Conservation (phyloP, 768 basidiomycete species). For the Mycena latifolia region DNA sequence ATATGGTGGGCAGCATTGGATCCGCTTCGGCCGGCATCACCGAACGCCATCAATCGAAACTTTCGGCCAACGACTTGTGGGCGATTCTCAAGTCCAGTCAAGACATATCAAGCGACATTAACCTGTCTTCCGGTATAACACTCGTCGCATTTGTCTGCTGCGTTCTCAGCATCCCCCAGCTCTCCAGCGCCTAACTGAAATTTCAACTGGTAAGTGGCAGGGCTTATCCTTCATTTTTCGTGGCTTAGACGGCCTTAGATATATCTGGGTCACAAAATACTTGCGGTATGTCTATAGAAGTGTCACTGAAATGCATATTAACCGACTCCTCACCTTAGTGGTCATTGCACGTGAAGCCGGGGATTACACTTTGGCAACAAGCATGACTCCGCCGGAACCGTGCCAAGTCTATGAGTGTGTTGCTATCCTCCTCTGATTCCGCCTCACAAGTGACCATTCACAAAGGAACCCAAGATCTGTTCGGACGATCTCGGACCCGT, state of each 20-base stretch:
- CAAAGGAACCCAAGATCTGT: conserved; percentile 71
- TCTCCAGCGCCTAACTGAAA: conserved; percentile 77
- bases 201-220: conserved; percentile 65
- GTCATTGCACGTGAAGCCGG: conserved; percentile 78
- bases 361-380: conserved; percentile 78
- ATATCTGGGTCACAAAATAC: conserved; percentile 76
- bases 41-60: conserved; percentile 68
- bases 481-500: conserved; percentile 68
- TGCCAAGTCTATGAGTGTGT: conserved; percentile 80
- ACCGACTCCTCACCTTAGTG: conserved; percentile 48
- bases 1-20: conserved; percentile 41
- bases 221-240: background rate
- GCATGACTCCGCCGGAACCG: conserved; percentile 67
- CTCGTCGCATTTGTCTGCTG: background rate
- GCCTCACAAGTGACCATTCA: conserved; percentile 8
- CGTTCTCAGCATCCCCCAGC: conserved; percentile 49
- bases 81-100: conserved; percentile 82
- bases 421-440: background rate
- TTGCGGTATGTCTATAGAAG: conserved; percentile 52
- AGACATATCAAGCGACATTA: conserved; percentile 80
- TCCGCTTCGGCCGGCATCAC: conserved; percentile 45
- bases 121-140: conserved; percentile 67
- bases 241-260: conserved; percentile 52
- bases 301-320: background rate
- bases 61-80: conserved; percentile 72